phyloP scores from a whole-genome alignment of 306 rosid genomes.

The Casuarina equisetifolia region DNA sequence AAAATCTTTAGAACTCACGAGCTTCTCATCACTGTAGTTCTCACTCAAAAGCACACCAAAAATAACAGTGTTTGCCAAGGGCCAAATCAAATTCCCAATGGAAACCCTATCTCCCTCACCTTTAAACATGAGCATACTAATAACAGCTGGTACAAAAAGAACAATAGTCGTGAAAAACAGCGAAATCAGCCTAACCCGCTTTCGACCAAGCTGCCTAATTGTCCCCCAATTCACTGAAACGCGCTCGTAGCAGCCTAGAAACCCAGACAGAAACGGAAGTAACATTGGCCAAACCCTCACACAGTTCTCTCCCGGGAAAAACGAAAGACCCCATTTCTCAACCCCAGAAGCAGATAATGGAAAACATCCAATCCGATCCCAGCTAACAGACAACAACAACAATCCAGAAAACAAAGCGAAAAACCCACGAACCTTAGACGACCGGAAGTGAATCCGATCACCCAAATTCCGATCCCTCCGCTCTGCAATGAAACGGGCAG shows the following conservation, averaged over 20 bases:
- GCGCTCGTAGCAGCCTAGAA: constrained; percentile 62
- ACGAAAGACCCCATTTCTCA: constrained; percentile 36
- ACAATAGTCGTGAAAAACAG: constrained; percentile 68
- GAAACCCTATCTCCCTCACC: constrained; percentile 43
- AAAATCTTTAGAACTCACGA: constrained; percentile 54
- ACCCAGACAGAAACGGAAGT: constrained; percentile 80
- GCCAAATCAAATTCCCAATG: constrained; percentile 63
- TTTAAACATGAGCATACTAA: constrained; percentile 57
- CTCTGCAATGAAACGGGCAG: constrained; percentile 44
- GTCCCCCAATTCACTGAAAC: constrained; percentile 58
- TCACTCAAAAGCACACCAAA: constrained; percentile 83
- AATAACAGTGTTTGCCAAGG: constrained; percentile 73
- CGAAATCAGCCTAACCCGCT: constrained; percentile 61
- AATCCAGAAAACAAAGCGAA: constrained; percentile 50
- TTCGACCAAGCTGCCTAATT: constrained; percentile 58
- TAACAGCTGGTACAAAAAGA: constrained; percentile 74
- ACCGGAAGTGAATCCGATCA: constrained; percentile 17
- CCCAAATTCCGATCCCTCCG: constrained; percentile 23
- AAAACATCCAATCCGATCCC: constrained; percentile 81
- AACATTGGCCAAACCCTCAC: constrained; percentile 76
- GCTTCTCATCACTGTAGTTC: constrained; percentile 48
- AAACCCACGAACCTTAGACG: constrained; percentile 61
- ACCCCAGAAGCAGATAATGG: constrained; percentile 53
- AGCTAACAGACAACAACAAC: constrained; percentile 63
- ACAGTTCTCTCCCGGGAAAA: constrained; percentile 47